Evolutionary conservation across 106 monocot genomes (phyloP), one percentile per base, ranked within the genome.

Genomic region (Dendrobium chrysotoxum): DNA sequence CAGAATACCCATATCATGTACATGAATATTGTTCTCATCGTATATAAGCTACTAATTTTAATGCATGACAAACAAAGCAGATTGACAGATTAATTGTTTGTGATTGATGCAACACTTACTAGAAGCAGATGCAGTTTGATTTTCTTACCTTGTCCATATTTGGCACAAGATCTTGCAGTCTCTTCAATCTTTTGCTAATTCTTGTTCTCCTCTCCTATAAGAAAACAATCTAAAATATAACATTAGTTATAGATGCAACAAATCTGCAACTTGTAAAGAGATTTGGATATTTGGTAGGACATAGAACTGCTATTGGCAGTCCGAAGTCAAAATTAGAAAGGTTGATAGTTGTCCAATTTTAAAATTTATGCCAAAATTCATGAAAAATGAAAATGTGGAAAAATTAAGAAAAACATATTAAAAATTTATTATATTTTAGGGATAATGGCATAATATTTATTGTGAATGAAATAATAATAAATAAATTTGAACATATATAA

Each of bases 171-270:
- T 84, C 87, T 42, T 87, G 77, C 78, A 87, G 78, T 78, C 83
- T 87, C 28, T 73, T 83, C 74, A 87, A 64, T 72, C 75, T 87
- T 40, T 87, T 78, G 53, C 87, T 87, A 47, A 87, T 87, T 80
- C 80, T 87, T 75, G 81, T 87, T 84, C 87, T 81, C 78, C 87
- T 83, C 87, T 83, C 87, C 86, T 86, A 26, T 11, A 67, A 28
- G 67, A 67, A 28, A 67, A 30, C 30, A 67, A 67, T 67, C 26
- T 57, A 18, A 57, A 57, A 57, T 57, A 35, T 35, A 35, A 3
- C 35, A 35, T 35, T 35, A 17, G 18, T 57, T 57, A 57, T 20
- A 57, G 57, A 18, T 57, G 57, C 20, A 16, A 18, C 57, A 57
- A 20, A 18, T 57, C 17, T 57, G 57, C 18, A 57, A 57, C 17